Conservation (phyloP, 495 filamentous ascomycete genomes). For the Staphylotrichum tortipilum region DNA sequence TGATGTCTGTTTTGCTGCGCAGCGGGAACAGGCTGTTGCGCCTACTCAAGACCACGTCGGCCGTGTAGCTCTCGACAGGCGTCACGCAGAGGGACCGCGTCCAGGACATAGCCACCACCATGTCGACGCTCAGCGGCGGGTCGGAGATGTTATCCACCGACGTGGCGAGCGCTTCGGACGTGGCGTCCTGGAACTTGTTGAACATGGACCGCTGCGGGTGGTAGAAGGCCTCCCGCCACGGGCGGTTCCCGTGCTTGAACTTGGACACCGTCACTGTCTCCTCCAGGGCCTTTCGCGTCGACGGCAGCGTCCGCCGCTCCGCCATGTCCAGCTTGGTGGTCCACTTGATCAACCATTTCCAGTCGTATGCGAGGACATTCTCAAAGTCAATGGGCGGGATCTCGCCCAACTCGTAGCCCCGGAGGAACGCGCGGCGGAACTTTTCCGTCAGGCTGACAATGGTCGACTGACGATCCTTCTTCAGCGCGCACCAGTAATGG, state of each 20-base stretch:
- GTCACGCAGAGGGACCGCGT: constrained; percentile 27
- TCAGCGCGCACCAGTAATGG: constrained; percentile 51
- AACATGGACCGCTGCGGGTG: constrained; percentile 33
- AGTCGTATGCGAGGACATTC: constrained; percentile 65
- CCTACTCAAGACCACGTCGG: constrained; percentile 28
- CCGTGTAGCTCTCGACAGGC: constrained; percentile 26
- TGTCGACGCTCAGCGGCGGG: constrained; percentile 3
- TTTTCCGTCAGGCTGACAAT: constrained; percentile 63
- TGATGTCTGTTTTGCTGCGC: constrained; percentile 27
- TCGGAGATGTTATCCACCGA: constrained; percentile 9
- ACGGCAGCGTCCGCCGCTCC: constrained; percentile 31
- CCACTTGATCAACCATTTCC: constrained; percentile 70
- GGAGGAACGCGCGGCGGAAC: constrained; percentile 67
- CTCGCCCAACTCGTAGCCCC: constrained; percentile 62
- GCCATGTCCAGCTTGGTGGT: constrained; percentile 30
- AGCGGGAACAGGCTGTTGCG: constrained; percentile 28
- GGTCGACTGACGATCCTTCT: constrained; percentile 49
- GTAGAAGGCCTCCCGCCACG: constrained; percentile 44
- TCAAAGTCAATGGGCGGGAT: constrained; percentile 65
- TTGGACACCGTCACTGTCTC: constrained; percentile 24
- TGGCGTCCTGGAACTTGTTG: constrained; percentile 37
- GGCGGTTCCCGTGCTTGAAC: constrained; percentile 25
- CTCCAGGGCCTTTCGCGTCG: constrained; percentile 25
- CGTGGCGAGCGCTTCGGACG: constrained; percentile 23
- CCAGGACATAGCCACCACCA: constrained; percentile 25